Conservation (phyloP, 768 basidiomycete genomes). For the Cubamyces lactineus region DNA sequence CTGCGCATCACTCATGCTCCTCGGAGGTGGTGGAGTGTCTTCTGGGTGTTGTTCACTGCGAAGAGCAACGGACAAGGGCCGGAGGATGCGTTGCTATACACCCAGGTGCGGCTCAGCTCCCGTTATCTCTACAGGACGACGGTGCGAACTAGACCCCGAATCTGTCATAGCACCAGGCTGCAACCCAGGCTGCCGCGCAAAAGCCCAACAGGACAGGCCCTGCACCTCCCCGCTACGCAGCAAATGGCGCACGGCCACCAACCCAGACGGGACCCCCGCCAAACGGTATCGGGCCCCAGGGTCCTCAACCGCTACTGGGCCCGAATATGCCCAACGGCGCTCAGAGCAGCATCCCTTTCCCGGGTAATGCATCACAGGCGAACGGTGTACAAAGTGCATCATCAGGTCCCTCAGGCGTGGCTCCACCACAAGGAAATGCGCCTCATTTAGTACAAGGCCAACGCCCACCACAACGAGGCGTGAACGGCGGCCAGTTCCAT, state of each 20-base stretch:
- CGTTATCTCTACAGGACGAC: slow-evolving; percentile 27
- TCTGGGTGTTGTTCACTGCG: slow-evolving; percentile 84
- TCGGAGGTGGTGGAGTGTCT: slow-evolving; percentile 85
- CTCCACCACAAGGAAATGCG: slow-evolving; percentile 7
- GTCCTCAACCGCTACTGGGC: not conserved
- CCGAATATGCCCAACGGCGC: slow-evolving; percentile 29
- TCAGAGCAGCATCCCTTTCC: slow-evolving; percentile 23
- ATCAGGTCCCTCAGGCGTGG: slow-evolving; percentile 12
- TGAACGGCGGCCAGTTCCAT: slow-evolving; percentile 57
- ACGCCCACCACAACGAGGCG: slow-evolving; percentile 44
- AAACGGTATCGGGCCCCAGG: slow-evolving; percentile 35
- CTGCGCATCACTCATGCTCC: slow-evolving; percentile 20
- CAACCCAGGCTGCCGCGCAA: slow-evolving; percentile 28
- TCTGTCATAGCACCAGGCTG: slow-evolving; percentile 31
- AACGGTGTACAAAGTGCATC: slow-evolving; percentile 47
- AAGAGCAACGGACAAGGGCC: slow-evolving; percentile 68
- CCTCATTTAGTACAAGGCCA: slow-evolving; percentile 26
- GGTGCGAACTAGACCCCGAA: slow-evolving; percentile 3
- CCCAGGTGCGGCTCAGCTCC: slow-evolving; percentile 53
- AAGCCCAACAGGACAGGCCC: slow-evolving; percentile 25
- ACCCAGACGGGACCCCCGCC: slow-evolving; percentile 30
- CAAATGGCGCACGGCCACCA: slow-evolving; percentile 24
- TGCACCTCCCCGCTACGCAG: slow-evolving; percentile 3
- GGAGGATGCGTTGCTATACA: slow-evolving; percentile 76
- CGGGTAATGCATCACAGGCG: slow-evolving; percentile 35